Conservation (phyloP, 208 protist genomes). For the Leishmania martiniquensis region DNA sequence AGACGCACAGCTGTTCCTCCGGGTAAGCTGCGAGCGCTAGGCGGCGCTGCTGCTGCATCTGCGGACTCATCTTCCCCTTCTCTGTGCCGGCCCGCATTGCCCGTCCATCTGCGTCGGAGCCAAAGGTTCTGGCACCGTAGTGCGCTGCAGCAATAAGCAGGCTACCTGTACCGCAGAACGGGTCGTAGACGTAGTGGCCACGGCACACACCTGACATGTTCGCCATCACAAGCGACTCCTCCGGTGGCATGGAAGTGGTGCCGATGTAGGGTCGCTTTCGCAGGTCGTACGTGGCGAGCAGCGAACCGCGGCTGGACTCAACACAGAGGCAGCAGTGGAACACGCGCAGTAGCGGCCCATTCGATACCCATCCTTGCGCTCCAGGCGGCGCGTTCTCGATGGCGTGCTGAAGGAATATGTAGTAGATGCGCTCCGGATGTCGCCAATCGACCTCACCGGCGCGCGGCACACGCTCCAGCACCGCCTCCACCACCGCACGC, state of each 20-base stretch:
- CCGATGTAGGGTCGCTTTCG: constrained; percentile 93
- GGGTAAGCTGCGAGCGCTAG: constrained; percentile 50
- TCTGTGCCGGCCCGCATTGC: constrained; percentile 76
- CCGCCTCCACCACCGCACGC: constrained; percentile 38
- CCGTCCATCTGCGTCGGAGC: constrained; percentile 90
- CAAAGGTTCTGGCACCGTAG: constrained; percentile 87
- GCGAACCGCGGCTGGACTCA: constrained; percentile 38
- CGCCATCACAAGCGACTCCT: constrained; percentile 92
- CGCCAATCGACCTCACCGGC: constrained; percentile 28
- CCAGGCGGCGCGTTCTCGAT: constrained; percentile 42
- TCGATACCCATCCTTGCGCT: constrained; percentile 32
- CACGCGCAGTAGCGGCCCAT: constrained; percentile 51
- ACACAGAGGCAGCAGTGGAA: constrained; percentile 45
- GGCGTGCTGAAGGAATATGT: constrained; percentile 69
- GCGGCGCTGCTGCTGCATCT: constrained; percentile 72
- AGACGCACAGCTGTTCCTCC: constrained; percentile 24
- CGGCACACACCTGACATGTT: constrained; percentile 80
- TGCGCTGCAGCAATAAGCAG: constrained; percentile 86
- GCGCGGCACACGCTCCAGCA: constrained; percentile 26
- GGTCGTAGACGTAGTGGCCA: constrained; percentile 85
- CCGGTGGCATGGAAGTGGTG: constrained; percentile 96
- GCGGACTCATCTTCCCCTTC: constrained; percentile 54
- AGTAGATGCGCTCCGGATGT: constrained; percentile 36
- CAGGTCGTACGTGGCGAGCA: constrained; percentile 84
- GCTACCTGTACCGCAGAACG: constrained; percentile 94